Percentiles rank a stretch among this genome's conserved stretches.
Conservation (phyloP, 768 basidiomycete species). For the Saitozyma podzolica region DNA sequence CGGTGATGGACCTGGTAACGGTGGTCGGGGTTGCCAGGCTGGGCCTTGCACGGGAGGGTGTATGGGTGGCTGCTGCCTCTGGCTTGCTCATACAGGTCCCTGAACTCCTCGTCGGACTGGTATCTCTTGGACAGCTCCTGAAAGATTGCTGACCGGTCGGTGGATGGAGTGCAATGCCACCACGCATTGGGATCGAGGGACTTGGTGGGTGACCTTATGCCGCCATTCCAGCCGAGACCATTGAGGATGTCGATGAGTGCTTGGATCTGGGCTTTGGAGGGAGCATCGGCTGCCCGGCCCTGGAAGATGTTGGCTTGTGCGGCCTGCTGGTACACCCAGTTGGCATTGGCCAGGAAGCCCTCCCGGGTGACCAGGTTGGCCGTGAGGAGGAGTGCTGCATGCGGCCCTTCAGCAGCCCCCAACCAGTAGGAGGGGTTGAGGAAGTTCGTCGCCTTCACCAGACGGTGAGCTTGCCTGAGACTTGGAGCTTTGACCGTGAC, state of each 20-base stretch:
- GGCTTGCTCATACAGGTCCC: too few species aligned
- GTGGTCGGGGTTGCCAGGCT: too few species aligned
- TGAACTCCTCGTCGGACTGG: too few species aligned
- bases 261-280: constrained; percentile 11
- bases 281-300: constrained; percentile 4
- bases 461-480: constrained; percentile 2
- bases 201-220: not conserved
- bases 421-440: constrained; percentile 22
- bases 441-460: constrained; percentile 14
- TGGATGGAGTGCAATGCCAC: not conserved
- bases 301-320: constrained; percentile 8
- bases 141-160: too few species aligned
- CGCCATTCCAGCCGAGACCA: constrained; percentile 25
- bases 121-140: too few species aligned
- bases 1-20: too few species aligned
- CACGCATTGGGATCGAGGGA: not conserved
- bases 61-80: too few species aligned
- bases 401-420: not conserved
- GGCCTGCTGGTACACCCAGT: constrained; percentile 26
- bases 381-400: not conserved
- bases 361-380: constrained; percentile 8
- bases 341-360: constrained; percentile 24
- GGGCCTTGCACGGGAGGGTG: too few species aligned
- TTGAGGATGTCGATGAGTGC: constrained; percentile 20
- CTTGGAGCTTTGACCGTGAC: constrained; percentile 5